Conservation (phyloP, 2,329 filamentous ascomycete species). For the Verticillium albo-atrum region DNA sequence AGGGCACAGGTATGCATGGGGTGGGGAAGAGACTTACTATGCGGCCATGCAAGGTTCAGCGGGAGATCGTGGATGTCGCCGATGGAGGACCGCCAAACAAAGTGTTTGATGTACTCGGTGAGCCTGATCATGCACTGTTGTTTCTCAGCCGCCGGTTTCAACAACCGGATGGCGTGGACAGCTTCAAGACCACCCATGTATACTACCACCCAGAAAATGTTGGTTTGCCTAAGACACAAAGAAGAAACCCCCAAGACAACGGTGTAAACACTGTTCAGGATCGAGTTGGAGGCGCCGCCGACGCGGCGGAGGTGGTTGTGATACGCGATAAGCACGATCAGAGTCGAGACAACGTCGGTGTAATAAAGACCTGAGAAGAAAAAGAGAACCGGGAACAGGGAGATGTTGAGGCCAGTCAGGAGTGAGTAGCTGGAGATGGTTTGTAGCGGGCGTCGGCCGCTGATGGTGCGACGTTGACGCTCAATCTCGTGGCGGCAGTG, state of each 20-base stretch:
- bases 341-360: conserved; percentile 81
- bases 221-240: conserved; percentile 84
- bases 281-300: conserved; percentile 21
- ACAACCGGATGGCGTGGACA: conserved; percentile 44
- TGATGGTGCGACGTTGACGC: conserved; percentile 25
- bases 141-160: conserved; percentile 26
- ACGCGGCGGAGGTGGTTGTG: conserved; percentile 47
- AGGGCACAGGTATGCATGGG: background rate
- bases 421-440: conserved; percentile 35
- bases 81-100: conserved; percentile 36
- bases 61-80: conserved; percentile 54
- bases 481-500: conserved; percentile 51
- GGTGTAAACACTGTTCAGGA: conserved; percentile 35
- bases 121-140: conserved; percentile 26
- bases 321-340: conserved; percentile 69
- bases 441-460: conserved; percentile 5
- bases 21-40: conserved; percentile 36
- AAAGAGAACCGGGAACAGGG: conserved; percentile 83
- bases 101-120: conserved; percentile 30
- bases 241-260: conserved; percentile 59
- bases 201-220: conserved; percentile 90
- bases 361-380: conserved; percentile 97
- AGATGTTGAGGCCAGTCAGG: conserved; percentile 72
- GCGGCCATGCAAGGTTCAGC: conserved; percentile 39
- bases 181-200: conserved; percentile 64